Base-by-base conservation (phyloP, 2,329 filamentous ascomycete species). In the Hyphodiscus sp. region DNA sequence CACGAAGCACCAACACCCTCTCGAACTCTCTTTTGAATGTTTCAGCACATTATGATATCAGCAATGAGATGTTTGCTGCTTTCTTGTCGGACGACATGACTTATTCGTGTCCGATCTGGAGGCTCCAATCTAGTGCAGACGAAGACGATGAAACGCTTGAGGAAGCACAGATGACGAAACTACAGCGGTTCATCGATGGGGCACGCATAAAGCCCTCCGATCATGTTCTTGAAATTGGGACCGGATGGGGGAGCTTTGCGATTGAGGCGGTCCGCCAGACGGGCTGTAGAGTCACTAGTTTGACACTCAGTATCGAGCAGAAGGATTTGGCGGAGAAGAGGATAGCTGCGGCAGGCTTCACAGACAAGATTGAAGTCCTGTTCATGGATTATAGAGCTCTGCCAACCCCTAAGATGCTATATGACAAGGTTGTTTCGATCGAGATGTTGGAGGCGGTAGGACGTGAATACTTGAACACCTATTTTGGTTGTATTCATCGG, bases 391-490 rank as follows among this genome's bases (percentile, higher is more conserved):
- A 90, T 65, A 79, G 87, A 48, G 77, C 76, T 23, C 69, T 88
- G 3, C 75, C 79, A 1, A 65, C 76, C 0, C 79, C 81, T 0
- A 71, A 73, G 45, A 71, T 69, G 1, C 71, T 73, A 0, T 90
- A 82, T 60, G 86, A 90, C 68, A 88, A 88, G 66, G 74, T 89
- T 7, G 76, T 89, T 8, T 87, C 83, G 3, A 87, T 89, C 54
- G 87, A 90, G 65, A 90, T 90, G 87, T 72, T 89, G 20, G 87
- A 90, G 70, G 83, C 83, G 1, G 86, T 89, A 0, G 86, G 86
- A 2, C 73, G 77, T 49, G 82, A 86, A 63, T 89, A 81, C 60
- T 68, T 90, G 30, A 73, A 76, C 19, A 84, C 79, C 1, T 90
- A 89, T 65, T 90, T 90, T 65, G 70, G 73, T 18, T 81, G 79